Conservation (phyloP, 148 eudicot genomes). For the Fagopyrum homotropicum region DNA sequence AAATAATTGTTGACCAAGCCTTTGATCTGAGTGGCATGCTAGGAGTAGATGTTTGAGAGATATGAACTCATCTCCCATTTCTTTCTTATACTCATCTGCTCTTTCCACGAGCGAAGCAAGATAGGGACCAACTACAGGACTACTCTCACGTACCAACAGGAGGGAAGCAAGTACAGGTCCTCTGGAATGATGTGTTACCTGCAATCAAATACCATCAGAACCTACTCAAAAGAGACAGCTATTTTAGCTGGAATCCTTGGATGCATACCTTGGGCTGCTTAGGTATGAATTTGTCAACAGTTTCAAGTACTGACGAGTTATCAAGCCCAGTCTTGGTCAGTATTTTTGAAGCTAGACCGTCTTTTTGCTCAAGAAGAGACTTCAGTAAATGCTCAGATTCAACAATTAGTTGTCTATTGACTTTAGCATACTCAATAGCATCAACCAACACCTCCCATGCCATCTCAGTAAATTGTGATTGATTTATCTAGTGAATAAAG, state of each 20-base stretch:
- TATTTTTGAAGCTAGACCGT: constrained; percentile 87
- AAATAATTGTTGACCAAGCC: constrained; percentile 79
- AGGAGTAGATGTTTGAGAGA: constrained; percentile 90
- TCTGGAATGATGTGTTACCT: constrained; percentile 87
- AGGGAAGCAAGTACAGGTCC: constrained; percentile 45
- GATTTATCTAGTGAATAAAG: constrained; percentile 41
- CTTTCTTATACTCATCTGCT: constrained; percentile 75
- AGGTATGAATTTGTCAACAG: constrained; percentile 82
- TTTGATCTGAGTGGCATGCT: constrained; percentile 67
- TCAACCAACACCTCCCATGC: constrained; percentile 94
- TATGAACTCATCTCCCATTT: constrained; percentile 84
- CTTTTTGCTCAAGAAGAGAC: constrained; percentile 89
- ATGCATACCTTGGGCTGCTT: constrained; percentile 78
- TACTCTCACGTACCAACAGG: too few species aligned
- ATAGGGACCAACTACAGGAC: constrained; percentile 26
- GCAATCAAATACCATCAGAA: constrained; percentile 19
- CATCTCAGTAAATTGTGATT: constrained; percentile 90
- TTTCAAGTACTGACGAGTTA: constrained; percentile 80
- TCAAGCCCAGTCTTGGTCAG: constrained; percentile 90
- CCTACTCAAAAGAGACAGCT: neutral
- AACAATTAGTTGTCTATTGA: constrained; percentile 75
- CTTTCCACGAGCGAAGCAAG: constrained; percentile 58
- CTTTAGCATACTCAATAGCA: constrained; percentile 76
- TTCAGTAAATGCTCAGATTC: constrained; percentile 96
- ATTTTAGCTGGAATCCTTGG: neutral